Evolutionary conservation across 148 eudicot species (phyloP).

Genomic region (Diospyros kaki): DNA sequence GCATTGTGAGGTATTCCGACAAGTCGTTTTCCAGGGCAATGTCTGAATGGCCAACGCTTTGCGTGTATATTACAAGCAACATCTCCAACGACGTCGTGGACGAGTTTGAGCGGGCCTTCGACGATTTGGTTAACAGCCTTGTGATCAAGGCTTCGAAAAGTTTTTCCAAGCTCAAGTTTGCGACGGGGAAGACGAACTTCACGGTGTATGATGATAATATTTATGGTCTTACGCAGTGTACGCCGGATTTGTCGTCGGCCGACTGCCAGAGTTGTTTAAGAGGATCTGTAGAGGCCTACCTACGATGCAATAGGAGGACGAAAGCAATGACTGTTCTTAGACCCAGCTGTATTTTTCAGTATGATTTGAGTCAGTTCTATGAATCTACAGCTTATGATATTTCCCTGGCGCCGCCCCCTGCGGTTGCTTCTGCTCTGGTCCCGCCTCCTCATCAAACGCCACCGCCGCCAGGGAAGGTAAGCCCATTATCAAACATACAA

Average conservation of each 20-base stretch:
- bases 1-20: neutral
- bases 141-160: neutral
- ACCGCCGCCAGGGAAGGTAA: neutral
- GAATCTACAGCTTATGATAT: neutral
- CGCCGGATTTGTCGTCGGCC: neutral
- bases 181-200: neutral
- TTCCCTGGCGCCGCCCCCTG: neutral
- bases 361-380: neutral
- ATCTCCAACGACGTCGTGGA: neutral
- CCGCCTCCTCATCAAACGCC: neutral
- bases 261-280: neutral
- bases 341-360: slow-evolving; percentile 8
- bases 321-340: neutral
- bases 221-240: neutral
- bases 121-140: neutral
- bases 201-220: no score
- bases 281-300: neutral
- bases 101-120: neutral
- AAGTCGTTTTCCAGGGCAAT: neutral
- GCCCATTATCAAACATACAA: no score
- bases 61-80: neutral
- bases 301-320: neutral
- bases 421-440: neutral
- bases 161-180: neutral
- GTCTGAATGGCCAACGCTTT: neutral